Evolutionary conservation across 352 stramenopile genomes (phyloP).

Genomic region (Blastocystis sp.): DNA sequence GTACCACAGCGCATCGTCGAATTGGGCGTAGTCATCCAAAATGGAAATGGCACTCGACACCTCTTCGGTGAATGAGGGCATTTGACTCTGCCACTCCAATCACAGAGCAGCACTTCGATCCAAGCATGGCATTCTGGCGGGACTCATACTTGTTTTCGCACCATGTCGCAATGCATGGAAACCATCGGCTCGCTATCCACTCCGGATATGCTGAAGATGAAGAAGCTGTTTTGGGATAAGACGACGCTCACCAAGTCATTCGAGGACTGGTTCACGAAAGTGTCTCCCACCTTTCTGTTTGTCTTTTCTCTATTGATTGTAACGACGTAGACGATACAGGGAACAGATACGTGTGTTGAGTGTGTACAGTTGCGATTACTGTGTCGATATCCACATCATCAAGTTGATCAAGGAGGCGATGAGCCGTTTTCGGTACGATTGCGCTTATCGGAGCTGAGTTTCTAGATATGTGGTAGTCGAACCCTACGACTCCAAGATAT

Average conservation of each 20-base stretch:
- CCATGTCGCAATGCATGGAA: constrained; percentile 46
- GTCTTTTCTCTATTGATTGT: background rate
- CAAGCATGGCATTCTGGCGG: no score
- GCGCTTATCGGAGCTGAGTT: background rate
- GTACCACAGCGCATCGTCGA: constrained; percentile 45
- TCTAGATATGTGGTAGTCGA: constrained; percentile 72
- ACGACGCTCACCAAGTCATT: constrained; percentile 31
- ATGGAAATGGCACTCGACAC: constrained; percentile 3
- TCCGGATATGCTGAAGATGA: background rate
- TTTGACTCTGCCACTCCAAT: no score
- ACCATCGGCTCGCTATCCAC: constrained; percentile 16
- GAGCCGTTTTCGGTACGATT: constrained; percentile 59
- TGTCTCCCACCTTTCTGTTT: constrained; percentile 58
- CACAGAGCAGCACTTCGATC: no score
- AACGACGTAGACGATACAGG: constrained; percentile 10
- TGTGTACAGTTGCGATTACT: constrained; percentile 42
- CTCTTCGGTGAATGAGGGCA: constrained; percentile 52
- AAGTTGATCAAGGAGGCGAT: constrained; percentile 33
- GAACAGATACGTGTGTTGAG: constrained; percentile 72
- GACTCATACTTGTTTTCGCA: constrained; percentile 14
- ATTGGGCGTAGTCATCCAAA: constrained; percentile 30
- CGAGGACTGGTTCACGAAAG: constrained; percentile 51
- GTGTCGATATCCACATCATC: constrained; percentile 41
- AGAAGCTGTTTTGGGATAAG: constrained; percentile 55
- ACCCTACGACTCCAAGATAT: constrained; percentile 22